A percentile compares a stretch with the other conserved stretches of the same genome.
Conservation (phyloP, 805 yeast genomes). For the Schizosaccharomyces japonicus region DNA sequence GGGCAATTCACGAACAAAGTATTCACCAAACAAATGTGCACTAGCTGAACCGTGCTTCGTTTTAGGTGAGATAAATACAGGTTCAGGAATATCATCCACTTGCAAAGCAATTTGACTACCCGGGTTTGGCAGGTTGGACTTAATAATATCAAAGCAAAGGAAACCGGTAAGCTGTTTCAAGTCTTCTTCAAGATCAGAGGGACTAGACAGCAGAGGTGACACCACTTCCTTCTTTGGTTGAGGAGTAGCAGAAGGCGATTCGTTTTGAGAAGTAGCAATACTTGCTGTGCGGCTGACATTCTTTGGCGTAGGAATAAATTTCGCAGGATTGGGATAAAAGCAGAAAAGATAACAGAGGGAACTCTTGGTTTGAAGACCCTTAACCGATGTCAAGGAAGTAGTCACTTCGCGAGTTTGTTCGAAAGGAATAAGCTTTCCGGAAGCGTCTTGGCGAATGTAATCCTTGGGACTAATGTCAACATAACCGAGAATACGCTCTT, state of each 20-base stretch:
- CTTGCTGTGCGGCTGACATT: not conserved
- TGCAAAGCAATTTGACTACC: not conserved
- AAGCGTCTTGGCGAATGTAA: not conserved
- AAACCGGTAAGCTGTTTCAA: not conserved
- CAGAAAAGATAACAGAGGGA: not conserved
- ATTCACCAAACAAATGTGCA: not conserved
- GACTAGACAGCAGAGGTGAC: not conserved
- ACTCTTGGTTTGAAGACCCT: not conserved
- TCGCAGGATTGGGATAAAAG: not conserved
- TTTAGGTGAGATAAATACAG: not conserved
- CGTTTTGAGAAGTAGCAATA: not conserved
- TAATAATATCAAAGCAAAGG: not conserved
- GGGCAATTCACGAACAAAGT: not conserved
- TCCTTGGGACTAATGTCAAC: not conserved
- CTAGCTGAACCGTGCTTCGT: no score
- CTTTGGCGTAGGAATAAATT: not conserved
- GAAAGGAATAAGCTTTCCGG: not conserved
- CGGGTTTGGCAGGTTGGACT: not conserved
- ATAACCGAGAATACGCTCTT: not conserved
- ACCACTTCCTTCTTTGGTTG: not conserved
- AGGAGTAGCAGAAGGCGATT: not conserved
- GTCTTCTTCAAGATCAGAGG: not conserved
- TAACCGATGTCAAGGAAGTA: not conserved
- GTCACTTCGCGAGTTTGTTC: not conserved
- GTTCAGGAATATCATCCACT: not conserved